Evolutionary conservation across 2,329 filamentous ascomycete genomes (phyloP).

Genomic region (Fusarium compactum): DNA sequence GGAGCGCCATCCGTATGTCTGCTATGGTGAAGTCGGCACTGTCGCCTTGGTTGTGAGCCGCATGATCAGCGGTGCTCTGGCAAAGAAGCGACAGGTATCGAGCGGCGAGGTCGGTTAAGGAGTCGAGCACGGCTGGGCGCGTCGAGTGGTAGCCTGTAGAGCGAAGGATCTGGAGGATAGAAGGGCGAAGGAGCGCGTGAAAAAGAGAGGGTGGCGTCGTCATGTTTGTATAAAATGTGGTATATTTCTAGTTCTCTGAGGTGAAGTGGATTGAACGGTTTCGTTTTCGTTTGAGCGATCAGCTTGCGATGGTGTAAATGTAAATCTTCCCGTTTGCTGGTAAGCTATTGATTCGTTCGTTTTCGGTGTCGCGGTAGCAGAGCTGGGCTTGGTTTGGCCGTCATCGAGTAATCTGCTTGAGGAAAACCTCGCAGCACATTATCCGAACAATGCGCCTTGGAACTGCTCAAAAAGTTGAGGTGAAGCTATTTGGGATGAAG

Average conservation of each 20-base stretch:
- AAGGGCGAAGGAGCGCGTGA: slow-evolving; percentile 86
- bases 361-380: slow-evolving; percentile 44
- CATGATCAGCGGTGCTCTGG: slow-evolving; percentile 77
- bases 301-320: slow-evolving; percentile 2
- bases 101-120: slow-evolving; percentile 86
- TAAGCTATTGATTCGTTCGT: slow-evolving; percentile 38
- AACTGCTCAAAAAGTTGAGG: slow-evolving; percentile 1
- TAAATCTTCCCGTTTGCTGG: slow-evolving; percentile 1
- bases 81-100: slow-evolving; percentile 84
- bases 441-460: slow-evolving; percentile 38
- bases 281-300: neutral
- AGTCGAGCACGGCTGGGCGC: slow-evolving; percentile 84
- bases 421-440: slow-evolving; percentile 47
- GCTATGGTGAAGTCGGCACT: slow-evolving; percentile 65
- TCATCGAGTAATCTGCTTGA: slow-evolving; percentile 46
- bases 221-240: slow-evolving; percentile 52
- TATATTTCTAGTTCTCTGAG: neutral
- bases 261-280: neutral
- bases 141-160: slow-evolving; percentile 90
- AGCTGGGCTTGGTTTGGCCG: slow-evolving; percentile 39
- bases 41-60: slow-evolving; percentile 74
- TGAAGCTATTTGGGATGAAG: slow-evolving; percentile 19
- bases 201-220: slow-evolving; percentile 62
- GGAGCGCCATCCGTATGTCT: slow-evolving; percentile 87
- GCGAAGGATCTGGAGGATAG: slow-evolving; percentile 90